These are phyloP conservation scores for Apiotrichum gracile DNA, from an alignment of 1,284 basidiomycete species.

Conservation along the genomic window DNA sequence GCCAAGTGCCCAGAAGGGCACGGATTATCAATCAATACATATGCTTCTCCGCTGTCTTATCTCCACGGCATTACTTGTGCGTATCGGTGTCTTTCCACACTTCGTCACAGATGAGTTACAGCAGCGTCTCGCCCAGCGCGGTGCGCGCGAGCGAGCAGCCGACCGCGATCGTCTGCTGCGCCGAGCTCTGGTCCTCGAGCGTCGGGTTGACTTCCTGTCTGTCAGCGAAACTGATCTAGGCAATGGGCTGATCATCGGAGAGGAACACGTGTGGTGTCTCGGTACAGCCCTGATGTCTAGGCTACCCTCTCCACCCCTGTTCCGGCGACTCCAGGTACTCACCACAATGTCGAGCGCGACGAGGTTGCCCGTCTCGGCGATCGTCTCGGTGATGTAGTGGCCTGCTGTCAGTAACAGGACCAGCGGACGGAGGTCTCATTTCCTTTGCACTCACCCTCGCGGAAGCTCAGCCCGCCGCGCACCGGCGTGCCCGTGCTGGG, in stretches of 20 bases:
- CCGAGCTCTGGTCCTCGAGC: slow-evolving; percentile 62
- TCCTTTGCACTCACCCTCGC: slow-evolving; percentile 94
- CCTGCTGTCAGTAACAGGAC: slow-evolving; percentile 15
- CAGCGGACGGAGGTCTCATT: no score
- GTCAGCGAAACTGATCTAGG: slow-evolving; percentile 1
- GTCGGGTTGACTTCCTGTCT: slow-evolving; percentile 92
- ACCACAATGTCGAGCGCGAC: slow-evolving; percentile 91
- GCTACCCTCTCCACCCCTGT: no score
- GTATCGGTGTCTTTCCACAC: no score
- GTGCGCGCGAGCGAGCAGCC: slow-evolving; percentile 88
- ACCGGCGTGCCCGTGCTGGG: slow-evolving; percentile 65
- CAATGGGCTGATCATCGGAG: no score
- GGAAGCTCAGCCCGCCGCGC: slow-evolving; percentile 91
- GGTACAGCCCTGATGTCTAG: no score
- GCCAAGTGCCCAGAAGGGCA: no score
- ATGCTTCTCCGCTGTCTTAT: no score
- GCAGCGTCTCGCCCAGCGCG: slow-evolving; percentile 67
- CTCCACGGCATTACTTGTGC: no score
- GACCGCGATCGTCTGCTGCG: slow-evolving; percentile 82
- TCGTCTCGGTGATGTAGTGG: slow-evolving; percentile 81
- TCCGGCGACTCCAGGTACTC: no score
- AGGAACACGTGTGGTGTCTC: no score
- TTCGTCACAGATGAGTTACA: no score
- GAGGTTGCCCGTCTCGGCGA: slow-evolving; percentile 87
- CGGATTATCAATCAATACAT: no score